A percentile compares a stretch with the other conserved stretches of the same genome.
Conservation (phyloP, 768 basidiomycete genomes). For the Tricholoma matsutake region DNA sequence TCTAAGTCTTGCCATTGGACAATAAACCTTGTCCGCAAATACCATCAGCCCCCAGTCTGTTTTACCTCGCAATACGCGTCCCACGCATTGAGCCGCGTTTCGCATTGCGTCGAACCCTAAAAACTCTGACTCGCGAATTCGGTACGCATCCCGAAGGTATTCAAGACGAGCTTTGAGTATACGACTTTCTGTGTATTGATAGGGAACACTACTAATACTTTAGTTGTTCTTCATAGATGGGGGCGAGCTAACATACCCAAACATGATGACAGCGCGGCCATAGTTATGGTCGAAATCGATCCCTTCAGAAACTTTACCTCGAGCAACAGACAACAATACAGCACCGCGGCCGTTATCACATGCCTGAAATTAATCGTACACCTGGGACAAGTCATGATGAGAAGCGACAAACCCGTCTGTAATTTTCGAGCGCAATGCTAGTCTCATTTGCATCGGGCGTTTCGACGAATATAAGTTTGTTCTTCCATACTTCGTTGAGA, state of each 20-base stretch:
- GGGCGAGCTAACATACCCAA: constrained; percentile 61
- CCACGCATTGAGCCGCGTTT: constrained; percentile 98
- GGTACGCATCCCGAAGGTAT: constrained; percentile 96
- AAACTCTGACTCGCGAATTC: constrained; percentile 98
- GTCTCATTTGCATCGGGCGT: constrained; percentile 99
- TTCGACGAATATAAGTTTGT: constrained; percentile 98
- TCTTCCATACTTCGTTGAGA: constrained; percentile 98
- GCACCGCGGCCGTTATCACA: constrained; percentile 99
- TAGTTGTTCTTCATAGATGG: constrained; percentile 9
- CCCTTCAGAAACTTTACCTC: constrained; percentile 99
- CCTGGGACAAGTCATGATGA: neutral
- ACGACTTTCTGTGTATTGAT: constrained; percentile 97
- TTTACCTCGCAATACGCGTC: constrained; percentile 95
- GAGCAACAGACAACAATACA: constrained; percentile 92
- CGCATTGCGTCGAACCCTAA: constrained; percentile 99
- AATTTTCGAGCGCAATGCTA: constrained; percentile 96
- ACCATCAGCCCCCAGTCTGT: constrained; percentile 99
- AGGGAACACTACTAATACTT: constrained; percentile 68
- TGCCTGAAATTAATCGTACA: constrained; percentile 50
- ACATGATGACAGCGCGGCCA: constrained; percentile 98
- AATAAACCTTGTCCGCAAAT: constrained; percentile 93
- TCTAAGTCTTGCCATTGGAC: neutral
- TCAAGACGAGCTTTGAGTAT: constrained; percentile 97
- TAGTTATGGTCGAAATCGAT: constrained; percentile 99
- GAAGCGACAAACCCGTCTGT: constrained; percentile 65